Percentiles rank a stretch among this genome's conserved stretches.
Evolutionary conservation across 495 filamentous ascomycete species (phyloP).

Genomic region (Penicillium herquei): DNA sequence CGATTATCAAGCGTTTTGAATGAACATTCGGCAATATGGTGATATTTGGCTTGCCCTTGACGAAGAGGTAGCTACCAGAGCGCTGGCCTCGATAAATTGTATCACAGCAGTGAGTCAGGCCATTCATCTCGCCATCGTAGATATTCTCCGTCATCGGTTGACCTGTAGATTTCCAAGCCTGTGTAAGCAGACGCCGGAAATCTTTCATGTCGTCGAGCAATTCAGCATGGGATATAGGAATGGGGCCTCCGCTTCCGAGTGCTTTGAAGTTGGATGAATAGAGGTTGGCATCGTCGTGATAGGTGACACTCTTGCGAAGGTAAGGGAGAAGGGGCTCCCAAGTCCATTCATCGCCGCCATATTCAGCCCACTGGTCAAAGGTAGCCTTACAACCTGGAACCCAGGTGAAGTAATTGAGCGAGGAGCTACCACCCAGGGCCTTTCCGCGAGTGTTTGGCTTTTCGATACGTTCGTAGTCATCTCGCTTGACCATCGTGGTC

Average conservation of each 20-base stretch:
- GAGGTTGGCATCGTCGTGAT: constrained; percentile 50
- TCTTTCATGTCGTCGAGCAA: constrained; percentile 50
- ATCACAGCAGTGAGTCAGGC: constrained; percentile 54
- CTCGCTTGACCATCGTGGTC: constrained; percentile 59
- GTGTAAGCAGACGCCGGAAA: constrained; percentile 54
- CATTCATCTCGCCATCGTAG: constrained; percentile 54
- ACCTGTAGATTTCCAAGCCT: constrained; percentile 59
- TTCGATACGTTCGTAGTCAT: constrained; percentile 59
- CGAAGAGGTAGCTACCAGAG: constrained; percentile 49
- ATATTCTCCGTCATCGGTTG: constrained; percentile 51
- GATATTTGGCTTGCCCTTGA: constrained; percentile 56
- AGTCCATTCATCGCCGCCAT: constrained; percentile 56
- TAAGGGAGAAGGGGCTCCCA: constrained; percentile 53
- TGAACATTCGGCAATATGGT: constrained; percentile 47
- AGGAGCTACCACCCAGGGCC: constrained; percentile 51
- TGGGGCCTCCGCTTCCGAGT: constrained; percentile 48
- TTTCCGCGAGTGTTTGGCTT: constrained; percentile 61
- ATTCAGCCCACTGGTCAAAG: constrained; percentile 56
- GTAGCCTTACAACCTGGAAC: constrained; percentile 52
- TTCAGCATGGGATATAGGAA: constrained; percentile 57
- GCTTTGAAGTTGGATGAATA: constrained; percentile 38
- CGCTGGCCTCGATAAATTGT: constrained; percentile 59
- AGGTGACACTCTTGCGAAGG: constrained; percentile 55
- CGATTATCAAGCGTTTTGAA: constrained; percentile 54
- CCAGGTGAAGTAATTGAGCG: constrained; percentile 57